These are phyloP conservation scores for Colletotrichum camelliae DNA, from an alignment of 2,329 filamentous ascomycete genomes.

Conservation along the genomic window DNA sequence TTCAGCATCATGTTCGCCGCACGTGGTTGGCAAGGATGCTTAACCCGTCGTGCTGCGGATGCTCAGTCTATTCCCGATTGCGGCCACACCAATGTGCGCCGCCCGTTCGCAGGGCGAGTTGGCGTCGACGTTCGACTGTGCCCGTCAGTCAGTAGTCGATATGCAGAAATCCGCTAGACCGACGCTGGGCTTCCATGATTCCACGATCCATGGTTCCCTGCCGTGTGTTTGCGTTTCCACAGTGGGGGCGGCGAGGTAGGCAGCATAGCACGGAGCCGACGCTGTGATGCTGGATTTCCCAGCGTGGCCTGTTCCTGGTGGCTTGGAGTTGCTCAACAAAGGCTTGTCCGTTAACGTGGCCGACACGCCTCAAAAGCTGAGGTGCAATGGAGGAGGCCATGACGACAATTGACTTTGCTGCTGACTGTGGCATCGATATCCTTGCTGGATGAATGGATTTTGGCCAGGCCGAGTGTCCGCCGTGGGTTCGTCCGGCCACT, in stretches of 20 bases:
- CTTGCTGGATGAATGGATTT: background rate
- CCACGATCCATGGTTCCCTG: background rate
- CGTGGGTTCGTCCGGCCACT: background rate
- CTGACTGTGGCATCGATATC: background rate
- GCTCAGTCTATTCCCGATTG: background rate
- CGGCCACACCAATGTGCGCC: background rate
- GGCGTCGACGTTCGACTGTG: background rate
- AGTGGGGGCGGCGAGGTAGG: background rate
- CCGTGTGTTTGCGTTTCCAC: background rate
- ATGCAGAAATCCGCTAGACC: background rate
- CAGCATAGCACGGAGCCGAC: background rate
- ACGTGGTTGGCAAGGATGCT: conserved; percentile 19
- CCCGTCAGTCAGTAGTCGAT: background rate
- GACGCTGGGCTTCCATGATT: background rate
- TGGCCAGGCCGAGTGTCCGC: background rate
- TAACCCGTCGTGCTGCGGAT: background rate
- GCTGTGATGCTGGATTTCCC: background rate
- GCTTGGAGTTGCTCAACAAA: background rate
- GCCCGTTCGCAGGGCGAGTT: conserved; percentile 13
- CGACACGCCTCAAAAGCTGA: background rate
- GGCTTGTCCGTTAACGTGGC: background rate
- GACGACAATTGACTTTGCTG: background rate
- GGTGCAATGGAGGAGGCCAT: background rate
- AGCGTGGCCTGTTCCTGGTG: background rate
- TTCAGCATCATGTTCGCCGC: background rate